phyloP scores from a whole-genome alignment of 2,329 filamentous ascomycete species.

The Paecilomyces formosus region DNA sequence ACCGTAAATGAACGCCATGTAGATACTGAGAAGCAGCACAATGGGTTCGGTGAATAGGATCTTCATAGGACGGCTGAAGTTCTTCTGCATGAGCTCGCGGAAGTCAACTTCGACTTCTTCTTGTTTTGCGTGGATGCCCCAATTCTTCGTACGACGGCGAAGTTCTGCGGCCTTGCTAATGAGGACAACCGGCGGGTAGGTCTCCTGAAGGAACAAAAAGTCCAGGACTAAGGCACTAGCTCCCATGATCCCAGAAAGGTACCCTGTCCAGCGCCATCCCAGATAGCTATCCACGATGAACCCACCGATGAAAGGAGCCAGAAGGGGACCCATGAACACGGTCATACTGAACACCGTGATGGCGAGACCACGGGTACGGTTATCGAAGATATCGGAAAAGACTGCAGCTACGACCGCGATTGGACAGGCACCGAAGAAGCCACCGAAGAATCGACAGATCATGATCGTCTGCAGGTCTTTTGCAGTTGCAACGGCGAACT shows the following conservation, averaged over 20 bases:
- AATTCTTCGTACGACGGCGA: constrained; percentile 49
- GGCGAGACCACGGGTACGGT: constrained; percentile 35
- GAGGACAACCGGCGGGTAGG: constrained; percentile 52
- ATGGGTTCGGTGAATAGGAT: constrained; percentile 39
- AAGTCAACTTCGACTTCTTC: constrained; percentile 50
- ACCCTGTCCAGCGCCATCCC: constrained; percentile 51
- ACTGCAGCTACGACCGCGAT: constrained; percentile 48
- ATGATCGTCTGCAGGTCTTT: constrained; percentile 49
- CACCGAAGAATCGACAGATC: constrained; percentile 46
- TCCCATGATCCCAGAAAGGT: constrained; percentile 51
- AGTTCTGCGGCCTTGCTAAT: constrained; percentile 50
- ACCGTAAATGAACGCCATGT: constrained; percentile 29
- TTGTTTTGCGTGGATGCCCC: constrained; percentile 55
- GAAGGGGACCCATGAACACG: constrained; percentile 46
- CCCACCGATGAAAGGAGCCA: constrained; percentile 49
- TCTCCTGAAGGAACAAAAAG: constrained; percentile 49
- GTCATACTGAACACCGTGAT: constrained; percentile 47
- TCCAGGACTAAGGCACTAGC: constrained; percentile 42
- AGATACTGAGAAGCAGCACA: constrained; percentile 34
- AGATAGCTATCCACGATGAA: constrained; percentile 45
- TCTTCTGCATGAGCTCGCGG: constrained; percentile 42
- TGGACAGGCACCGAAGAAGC: constrained; percentile 48
- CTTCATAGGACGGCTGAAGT: constrained; percentile 42
- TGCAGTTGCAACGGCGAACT: constrained; percentile 40
- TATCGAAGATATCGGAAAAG: constrained; percentile 51